Conservation (phyloP, 345 rosid species). For the Eucalyptus globulus region DNA sequence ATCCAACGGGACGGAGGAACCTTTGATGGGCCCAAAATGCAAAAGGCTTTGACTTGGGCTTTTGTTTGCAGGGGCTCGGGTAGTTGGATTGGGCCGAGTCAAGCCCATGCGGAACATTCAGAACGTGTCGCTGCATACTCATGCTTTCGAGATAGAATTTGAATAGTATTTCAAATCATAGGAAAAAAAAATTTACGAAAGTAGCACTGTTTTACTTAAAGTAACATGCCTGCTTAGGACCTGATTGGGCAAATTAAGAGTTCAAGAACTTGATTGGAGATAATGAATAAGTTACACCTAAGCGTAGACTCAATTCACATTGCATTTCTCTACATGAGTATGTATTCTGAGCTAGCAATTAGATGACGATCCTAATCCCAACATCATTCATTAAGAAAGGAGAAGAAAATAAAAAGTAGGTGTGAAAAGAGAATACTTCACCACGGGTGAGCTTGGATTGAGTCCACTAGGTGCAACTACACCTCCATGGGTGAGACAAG, state of each 20-base stretch:
- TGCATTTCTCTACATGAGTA: background rate
- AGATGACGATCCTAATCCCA: background rate
- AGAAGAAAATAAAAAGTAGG: background rate
- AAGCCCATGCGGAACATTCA: background rate
- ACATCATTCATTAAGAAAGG: background rate
- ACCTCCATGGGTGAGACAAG: background rate
- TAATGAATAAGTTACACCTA: background rate
- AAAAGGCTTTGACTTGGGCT: background rate
- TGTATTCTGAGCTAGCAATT: background rate
- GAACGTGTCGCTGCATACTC: background rate
- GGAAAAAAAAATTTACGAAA: accelerated
- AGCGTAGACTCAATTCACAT: background rate
- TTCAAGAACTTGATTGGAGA: background rate
- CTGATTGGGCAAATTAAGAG: background rate
- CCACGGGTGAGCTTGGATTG: background rate
- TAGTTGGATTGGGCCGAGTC: background rate
- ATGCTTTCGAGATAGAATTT: background rate
- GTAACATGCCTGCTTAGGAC: background rate
- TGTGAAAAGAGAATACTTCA: background rate
- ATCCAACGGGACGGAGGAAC: background rate
- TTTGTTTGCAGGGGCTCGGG: background rate
- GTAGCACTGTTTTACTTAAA: background rate
- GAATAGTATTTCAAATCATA: background rate
- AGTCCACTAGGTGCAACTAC: background rate
- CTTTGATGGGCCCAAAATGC: background rate